Base-by-base conservation (phyloP, 2,329 filamentous ascomycete genomes). In the Amauroascus niger region DNA sequence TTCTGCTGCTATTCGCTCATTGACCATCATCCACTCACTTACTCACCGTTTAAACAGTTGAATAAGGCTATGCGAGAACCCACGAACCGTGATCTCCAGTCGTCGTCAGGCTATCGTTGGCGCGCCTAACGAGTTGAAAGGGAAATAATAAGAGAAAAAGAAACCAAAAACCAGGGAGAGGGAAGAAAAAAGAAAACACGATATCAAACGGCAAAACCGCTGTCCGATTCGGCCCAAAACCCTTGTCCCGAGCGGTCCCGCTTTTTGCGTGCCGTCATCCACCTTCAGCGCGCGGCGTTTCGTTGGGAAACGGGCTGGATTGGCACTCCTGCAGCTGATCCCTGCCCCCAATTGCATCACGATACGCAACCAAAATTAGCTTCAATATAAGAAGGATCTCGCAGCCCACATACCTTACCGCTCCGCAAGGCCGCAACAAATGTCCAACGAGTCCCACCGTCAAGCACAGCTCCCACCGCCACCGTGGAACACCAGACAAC, bases 391-490 rank as follows among this genome's bases (percentile, higher is more conserved):
- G 44, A 46, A 53, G 43, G 41, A 53, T 47, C 48, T 32, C 30
- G 41, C 22, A 37, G 49, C 54, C 51, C 30, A 40, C n/a, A n/a
- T n/a, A n/a, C 55, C 28, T 32, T 41, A 58, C 55, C 55, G 55
- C 47, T 54, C 59, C 52, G 20, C 52, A 35, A 53, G 51, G 54
- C 55, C 41, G 53, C 51, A 53, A 64, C 67, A 62, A 70, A 71
- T 71, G 69, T 71, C 69, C 64, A 65, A 61, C 64, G 73, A 75
- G 63, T 67, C 71, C 56, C 67, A 66, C 64, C 71, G 70, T 57
- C 71, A 67, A 65, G 71, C 69, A 63, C 72, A 73, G 68, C 69
- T 54, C 41, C 55, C 51, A 50, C 55, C 70, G 63, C 67, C 68
- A 55, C 68, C 68, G 58, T 71, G 70, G 70, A 66, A 65, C 64